Percentiles rank a stretch among this genome's conserved stretches.
Evolutionary conservation across 345 rosid species (phyloP).

Genomic region (Syzygium oleosum): DNA sequence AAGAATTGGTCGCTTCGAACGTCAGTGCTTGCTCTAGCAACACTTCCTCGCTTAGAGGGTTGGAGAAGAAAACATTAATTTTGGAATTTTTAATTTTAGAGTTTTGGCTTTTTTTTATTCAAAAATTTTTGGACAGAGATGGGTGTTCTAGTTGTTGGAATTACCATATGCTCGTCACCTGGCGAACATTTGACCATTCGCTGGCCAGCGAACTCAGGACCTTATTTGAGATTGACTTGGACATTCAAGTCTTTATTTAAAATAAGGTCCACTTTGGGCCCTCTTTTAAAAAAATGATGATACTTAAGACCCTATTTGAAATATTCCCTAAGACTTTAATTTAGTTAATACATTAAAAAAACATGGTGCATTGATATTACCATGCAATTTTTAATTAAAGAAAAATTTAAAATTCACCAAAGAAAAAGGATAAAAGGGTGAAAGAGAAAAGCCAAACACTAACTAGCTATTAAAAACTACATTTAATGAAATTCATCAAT

Average conservation of each 20-base stretch:
- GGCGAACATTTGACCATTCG: neutral
- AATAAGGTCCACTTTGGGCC: neutral
- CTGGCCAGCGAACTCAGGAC: accelerated
- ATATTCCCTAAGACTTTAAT: neutral
- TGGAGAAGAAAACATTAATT: neutral
- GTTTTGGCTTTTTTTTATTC: no score
- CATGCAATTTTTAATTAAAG: neutral
- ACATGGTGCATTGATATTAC: neutral
- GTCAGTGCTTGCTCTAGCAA: accelerated
- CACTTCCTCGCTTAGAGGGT: neutral
- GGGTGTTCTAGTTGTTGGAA: accelerated
- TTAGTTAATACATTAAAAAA: neutral
- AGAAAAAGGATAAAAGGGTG: neutral
- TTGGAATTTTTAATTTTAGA: no score
- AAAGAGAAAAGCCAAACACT: neutral
- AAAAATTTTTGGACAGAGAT: neutral
- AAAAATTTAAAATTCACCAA: neutral
- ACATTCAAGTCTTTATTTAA: neutral
- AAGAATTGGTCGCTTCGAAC: no score
- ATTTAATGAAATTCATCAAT: neutral
- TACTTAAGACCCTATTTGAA: neutral
- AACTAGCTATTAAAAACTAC: neutral
- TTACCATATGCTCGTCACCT: no score
- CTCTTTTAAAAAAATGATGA: accelerated
- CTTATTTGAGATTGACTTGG: neutral